A percentile compares a stretch with the other conserved stretches of the same genome.
These are phyloP conservation scores for Eimeria necatrix DNA, from an alignment of 169 alveolate genomes.

Conservation along the genomic window DNA sequence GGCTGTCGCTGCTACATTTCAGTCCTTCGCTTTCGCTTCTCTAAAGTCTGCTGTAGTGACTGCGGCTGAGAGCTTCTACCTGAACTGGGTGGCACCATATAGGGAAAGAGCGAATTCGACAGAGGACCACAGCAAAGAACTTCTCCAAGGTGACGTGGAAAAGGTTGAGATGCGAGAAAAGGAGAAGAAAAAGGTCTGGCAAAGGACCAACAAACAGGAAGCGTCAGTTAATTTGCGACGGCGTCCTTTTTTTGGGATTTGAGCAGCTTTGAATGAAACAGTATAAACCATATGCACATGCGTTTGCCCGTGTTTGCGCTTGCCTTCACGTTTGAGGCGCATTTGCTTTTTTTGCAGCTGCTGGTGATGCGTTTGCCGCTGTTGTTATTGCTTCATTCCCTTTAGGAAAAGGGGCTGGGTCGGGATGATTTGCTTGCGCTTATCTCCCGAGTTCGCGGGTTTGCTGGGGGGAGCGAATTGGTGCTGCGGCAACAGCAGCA, in stretches of 20 bases:
- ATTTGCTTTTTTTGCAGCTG: background rate
- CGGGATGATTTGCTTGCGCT: background rate
- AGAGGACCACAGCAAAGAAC: background rate
- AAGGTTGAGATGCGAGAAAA: background rate
- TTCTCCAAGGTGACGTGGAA: background rate
- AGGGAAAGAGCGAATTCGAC: background rate
- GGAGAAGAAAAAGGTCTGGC: too few relatives aligned
- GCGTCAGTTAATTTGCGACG: too few relatives aligned
- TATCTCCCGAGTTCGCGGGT: background rate
- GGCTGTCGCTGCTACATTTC: background rate
- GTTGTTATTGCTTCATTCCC: background rate
- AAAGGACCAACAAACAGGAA: too few relatives aligned
- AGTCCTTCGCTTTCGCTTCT: background rate
- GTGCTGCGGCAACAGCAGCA: slow-evolving; percentile 40
- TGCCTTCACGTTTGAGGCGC: too few relatives aligned
- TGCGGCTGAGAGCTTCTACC: slow-evolving; percentile 17
- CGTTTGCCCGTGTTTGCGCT: too few relatives aligned
- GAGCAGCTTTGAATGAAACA: too few relatives aligned
- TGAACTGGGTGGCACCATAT: background rate
- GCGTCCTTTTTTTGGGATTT: too few relatives aligned
- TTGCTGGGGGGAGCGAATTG: slow-evolving; percentile 19
- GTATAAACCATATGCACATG: too few relatives aligned
- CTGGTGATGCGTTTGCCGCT: background rate
- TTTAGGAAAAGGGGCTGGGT: background rate
- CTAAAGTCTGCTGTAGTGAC: background rate